phyloP scores from a whole-genome alignment of 345 rosid genomes.

The Melaleuca alternifolia region DNA sequence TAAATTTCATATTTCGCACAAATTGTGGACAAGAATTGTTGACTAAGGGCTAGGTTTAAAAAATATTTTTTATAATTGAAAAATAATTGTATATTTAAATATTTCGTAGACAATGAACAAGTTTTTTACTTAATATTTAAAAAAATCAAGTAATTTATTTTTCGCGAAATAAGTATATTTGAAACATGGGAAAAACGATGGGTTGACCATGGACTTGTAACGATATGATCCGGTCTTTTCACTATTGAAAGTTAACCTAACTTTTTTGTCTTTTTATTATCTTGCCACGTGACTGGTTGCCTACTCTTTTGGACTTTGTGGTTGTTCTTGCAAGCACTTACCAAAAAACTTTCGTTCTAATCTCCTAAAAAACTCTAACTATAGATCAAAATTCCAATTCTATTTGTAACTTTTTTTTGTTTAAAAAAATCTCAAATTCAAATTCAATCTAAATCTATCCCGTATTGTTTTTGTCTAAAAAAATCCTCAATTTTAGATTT shows the following conservation, averaged over 20 bases:
- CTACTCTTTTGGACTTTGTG: neutral
- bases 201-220: neutral
- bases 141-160: no score
- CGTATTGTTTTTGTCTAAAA: rapidly evolving
- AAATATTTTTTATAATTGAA: no score
- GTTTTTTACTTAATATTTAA: no score
- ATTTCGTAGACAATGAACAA: no score
- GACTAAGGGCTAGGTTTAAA: no score
- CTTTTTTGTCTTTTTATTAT: neutral
- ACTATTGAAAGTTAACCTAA: neutral
- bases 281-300: neutral
- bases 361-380: neutral
- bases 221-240: neutral
- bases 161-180: no score
- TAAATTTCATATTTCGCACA: rapidly evolving
- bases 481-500: neutral
- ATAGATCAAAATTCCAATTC: neutral
- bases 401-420: neutral
- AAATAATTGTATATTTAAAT: no score
- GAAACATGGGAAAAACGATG: neutral
- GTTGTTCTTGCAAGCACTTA: neutral
- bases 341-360: neutral
- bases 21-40: neutral
- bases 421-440: neutral
- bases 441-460: neutral